phyloP scores from a whole-genome alignment of 2,329 filamentous ascomycete genomes.

The Fusarium sp. region DNA sequence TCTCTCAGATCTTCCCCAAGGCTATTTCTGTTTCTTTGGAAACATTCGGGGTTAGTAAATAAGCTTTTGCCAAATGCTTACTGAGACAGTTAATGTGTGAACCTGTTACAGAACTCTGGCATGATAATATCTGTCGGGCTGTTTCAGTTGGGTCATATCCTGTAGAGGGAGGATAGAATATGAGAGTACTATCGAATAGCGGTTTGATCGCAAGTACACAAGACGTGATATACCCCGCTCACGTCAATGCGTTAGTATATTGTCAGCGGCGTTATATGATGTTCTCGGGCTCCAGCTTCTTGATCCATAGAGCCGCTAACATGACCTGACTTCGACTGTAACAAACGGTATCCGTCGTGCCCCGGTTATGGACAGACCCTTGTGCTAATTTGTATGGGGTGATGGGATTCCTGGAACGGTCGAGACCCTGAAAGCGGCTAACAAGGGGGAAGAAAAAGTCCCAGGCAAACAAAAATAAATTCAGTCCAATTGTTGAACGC shows the following conservation, averaged over 20 bases:
- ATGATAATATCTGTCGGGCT: not conserved
- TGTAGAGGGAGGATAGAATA: not conserved
- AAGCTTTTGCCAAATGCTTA: slow-evolving; percentile 8
- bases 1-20: not conserved
- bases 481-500: slow-evolving; percentile 2
- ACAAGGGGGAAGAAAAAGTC: slow-evolving; percentile 6
- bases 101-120: not conserved
- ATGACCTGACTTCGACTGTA: not conserved
- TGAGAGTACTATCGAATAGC: not conserved
- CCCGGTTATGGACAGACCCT: not conserved
- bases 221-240: not conserved
- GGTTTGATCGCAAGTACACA: not conserved
- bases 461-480: slow-evolving; percentile 12
- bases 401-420: slow-evolving; percentile 30
- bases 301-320: not conserved
- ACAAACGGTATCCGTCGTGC: not conserved
- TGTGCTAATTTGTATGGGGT: not conserved
- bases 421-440: slow-evolving; percentile 34
- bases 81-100: slow-evolving; percentile 10
- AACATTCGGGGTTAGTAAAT: not conserved
- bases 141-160: not conserved
- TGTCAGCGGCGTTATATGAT: not conserved
- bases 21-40: not conserved
- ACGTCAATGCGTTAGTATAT: not conserved
- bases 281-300: no score